Evolutionary conservation across 2,329 filamentous ascomycete species (phyloP).

Genomic region (Fusarium drepaniforme): DNA sequence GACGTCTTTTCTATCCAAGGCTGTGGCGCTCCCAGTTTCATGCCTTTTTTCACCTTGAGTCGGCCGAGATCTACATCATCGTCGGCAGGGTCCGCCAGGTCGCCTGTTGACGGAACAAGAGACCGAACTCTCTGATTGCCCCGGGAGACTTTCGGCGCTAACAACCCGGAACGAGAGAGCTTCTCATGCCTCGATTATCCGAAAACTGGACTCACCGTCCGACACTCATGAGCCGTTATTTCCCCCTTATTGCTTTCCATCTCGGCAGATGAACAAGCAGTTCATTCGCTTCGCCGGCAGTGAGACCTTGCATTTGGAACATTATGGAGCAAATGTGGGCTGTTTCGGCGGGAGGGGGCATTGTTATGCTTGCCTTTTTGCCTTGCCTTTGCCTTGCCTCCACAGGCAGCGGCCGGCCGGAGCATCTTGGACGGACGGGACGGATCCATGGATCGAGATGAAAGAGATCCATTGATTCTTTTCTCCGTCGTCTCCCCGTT

Average conservation of each 20-base stretch:
- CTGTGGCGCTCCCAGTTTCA: conserved; percentile 20
- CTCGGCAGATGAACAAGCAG: conserved; percentile 27
- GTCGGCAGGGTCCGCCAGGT: conserved; percentile 41
- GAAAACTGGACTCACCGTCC: conserved; percentile 11
- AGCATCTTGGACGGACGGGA: not conserved
- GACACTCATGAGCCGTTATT: conserved; percentile 15
- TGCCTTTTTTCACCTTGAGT: conserved; percentile 8
- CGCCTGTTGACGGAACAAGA: conserved; percentile 4
- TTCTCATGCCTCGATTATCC: conserved; percentile 26
- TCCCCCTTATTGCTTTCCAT: not conserved
- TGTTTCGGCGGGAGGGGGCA: conserved; percentile 36
- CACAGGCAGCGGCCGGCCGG: not conserved
- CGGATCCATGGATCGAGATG: conserved; percentile 6
- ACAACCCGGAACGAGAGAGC: conserved; percentile 9
- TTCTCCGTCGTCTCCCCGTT: not conserved
- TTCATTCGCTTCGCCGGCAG: conserved; percentile 30
- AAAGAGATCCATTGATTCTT: not conserved
- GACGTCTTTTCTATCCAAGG: not conserved
- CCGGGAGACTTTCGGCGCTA: conserved; percentile 5
- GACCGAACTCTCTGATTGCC: conserved; percentile 18
- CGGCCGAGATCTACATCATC: conserved; percentile 43
- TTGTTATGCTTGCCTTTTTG: conserved; percentile 22
- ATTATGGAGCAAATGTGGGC: conserved; percentile 30
- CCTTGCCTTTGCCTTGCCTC: not conserved
- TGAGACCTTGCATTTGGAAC: conserved; percentile 26